Base-by-base conservation (phyloP, 2,329 filamentous ascomycete genomes). In the Leptographium lundbergii region DNA sequence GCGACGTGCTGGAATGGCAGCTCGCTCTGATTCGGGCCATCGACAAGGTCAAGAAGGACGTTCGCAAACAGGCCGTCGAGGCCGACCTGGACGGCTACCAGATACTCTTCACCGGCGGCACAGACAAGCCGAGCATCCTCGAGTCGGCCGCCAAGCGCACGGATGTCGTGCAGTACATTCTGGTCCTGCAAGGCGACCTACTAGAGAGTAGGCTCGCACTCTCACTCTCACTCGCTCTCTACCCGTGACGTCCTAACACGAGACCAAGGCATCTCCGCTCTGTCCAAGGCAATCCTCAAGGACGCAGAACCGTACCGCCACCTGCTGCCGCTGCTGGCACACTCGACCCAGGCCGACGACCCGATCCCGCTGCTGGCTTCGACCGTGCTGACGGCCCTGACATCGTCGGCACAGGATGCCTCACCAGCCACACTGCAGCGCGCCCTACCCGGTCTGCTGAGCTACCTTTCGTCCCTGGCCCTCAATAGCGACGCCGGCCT, bases 11-110 rank as follows among this genome's bases (percentile, higher is more conserved):
- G 60, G 92, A 97, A 66, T 86, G 88, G 66, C 92, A 99, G 74
- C 83, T 96, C 67, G 89, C 88, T 77, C 92, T 91, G 80, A 96
- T 99, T 75, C 91, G 91, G 73, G 89, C 91, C 62, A 89, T 97
- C 67, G 94, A 97, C 73, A 97, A 96, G 75, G 89, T 94, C 65
- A 88, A 91, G 73, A 94, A 90, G 73, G 94, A 97, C 66, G 88
- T 91, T 74, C 84, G 91, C 69, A 87, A 86, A 70, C 84, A 92
- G 69, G 87, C 85, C 22, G 85, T 97, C 62, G 88, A 95, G 71
- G 76, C 74, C 59, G 89, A 96, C 73, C 75, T 92, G 27, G 80
- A 86, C 66, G 89, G 86, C 65, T 99, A 96, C 74, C 82, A 85
- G 61, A 76, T 81, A 63, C 78, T 99, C 64, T 86, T 99, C 66